Evolutionary conservation across 345 rosid species (phyloP).

Genomic region (Carallia brachiata): DNA sequence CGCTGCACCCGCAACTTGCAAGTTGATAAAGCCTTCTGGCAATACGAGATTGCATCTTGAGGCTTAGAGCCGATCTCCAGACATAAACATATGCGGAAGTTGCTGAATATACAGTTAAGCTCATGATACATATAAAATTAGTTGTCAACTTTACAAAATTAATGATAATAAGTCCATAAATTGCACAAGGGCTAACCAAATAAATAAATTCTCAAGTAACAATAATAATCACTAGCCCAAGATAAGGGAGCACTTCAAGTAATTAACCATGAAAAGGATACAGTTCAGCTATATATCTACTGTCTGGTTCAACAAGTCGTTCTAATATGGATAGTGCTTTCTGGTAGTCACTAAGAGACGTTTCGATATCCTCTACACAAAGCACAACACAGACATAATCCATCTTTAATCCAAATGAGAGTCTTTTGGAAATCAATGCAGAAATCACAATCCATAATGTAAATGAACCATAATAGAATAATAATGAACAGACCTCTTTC

Average conservation of each 20-base stretch:
- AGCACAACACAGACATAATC: constrained; percentile 12
- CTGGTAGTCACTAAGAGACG: constrained; percentile 85
- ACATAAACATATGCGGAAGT: constrained; percentile 81
- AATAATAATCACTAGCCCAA: background rate
- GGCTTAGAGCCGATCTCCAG: constrained; percentile 78
- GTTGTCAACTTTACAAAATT: background rate
- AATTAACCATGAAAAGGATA: constrained; percentile 52
- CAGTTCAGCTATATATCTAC: constrained; percentile 83
- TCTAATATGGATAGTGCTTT: constrained; percentile 67
- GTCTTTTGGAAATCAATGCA: background rate
- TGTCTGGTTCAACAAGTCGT: constrained; percentile 79
- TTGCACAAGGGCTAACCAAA: constrained; percentile 1
- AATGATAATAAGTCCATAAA: constrained; percentile 1
- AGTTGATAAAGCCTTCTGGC: constrained; percentile 72
- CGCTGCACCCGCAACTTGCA: constrained; percentile 69
- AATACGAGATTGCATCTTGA: constrained; percentile 73
- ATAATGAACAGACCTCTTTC: constrained; percentile 68
- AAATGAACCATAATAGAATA: background rate
- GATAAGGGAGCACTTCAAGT: constrained; percentile 37
- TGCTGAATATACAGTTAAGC: constrained; percentile 66
- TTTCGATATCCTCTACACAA: constrained; percentile 82
- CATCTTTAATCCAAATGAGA: background rate
- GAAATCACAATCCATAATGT: background rate
- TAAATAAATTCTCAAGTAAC: background rate
- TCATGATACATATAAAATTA: background rate